These are phyloP conservation scores for Penicillium manginii DNA, from an alignment of 495 filamentous ascomycete species.

Conservation along the genomic window DNA sequence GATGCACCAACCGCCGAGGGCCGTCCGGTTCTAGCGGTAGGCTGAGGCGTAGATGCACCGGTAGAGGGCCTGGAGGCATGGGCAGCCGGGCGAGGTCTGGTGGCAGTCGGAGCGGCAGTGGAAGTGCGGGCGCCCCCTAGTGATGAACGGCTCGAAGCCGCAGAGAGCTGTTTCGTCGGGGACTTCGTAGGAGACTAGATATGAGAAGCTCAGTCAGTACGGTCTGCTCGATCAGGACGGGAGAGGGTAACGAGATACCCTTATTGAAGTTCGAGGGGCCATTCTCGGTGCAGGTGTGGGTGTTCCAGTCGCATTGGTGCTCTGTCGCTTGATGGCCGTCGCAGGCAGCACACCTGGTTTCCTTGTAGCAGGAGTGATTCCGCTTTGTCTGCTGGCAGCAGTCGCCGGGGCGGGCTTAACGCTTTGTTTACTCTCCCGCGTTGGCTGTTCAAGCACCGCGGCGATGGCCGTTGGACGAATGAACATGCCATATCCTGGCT, in stretches of 20 bases:
- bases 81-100: slow-evolving; percentile 56
- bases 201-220: slow-evolving; percentile 11
- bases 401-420: slow-evolving; percentile 30
- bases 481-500: slow-evolving; percentile 85
- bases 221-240: slow-evolving; percentile 5
- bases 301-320: slow-evolving; percentile 64
- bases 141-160: slow-evolving; percentile 53
- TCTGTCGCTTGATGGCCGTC: slow-evolving; percentile 62
- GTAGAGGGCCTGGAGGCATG: slow-evolving; percentile 64
- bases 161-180: slow-evolving; percentile 74
- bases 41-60: slow-evolving; percentile 59
- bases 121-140: slow-evolving; percentile 54
- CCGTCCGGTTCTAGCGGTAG: slow-evolving; percentile 37
- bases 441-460: slow-evolving; percentile 61
- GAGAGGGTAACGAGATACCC: slow-evolving; percentile 51
- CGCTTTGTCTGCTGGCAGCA: slow-evolving; percentile 36
- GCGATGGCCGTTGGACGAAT: slow-evolving; percentile 65
- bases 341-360: slow-evolving; percentile 52
- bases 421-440: slow-evolving; percentile 44
- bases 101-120: slow-evolving; percentile 38
- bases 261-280: slow-evolving; percentile 55
- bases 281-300: slow-evolving; percentile 62
- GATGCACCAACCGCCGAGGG: slow-evolving; percentile 44
- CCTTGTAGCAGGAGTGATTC: slow-evolving; percentile 34
- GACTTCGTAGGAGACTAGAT: slow-evolving; percentile 75